Percentiles rank a stretch among this genome's conserved stretches.
These are phyloP conservation scores for Phytophthora agathidicida DNA, from an alignment of 352 stramenopile genomes.

Conservation along the genomic window DNA sequence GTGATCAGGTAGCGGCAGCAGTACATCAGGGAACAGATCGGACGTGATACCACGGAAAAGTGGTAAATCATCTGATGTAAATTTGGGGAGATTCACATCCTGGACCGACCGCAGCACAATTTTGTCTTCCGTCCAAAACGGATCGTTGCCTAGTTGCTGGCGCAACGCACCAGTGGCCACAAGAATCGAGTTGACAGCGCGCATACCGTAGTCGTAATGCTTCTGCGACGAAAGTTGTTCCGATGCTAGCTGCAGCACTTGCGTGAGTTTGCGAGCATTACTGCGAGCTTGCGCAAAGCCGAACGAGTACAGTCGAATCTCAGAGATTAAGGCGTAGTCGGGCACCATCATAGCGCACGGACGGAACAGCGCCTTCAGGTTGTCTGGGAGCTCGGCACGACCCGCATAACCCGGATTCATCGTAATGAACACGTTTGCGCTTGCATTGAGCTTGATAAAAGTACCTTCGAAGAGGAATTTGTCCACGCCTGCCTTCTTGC, in stretches of 20 bases:
- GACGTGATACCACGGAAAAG: conserved; percentile 94
- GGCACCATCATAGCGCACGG: conserved; percentile 96
- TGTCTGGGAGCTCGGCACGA: conserved; percentile 93
- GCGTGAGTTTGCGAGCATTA: conserved; percentile 93
- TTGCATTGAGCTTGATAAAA: conserved; percentile 92
- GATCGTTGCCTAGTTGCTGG: conserved; percentile 89
- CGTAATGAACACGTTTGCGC: conserved; percentile 94
- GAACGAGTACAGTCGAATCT: conserved; percentile 95
- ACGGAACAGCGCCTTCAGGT: conserved; percentile 94
- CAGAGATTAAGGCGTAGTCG: conserved; percentile 94
- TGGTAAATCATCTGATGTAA: conserved; percentile 92
- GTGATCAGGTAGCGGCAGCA: conserved; percentile 88
- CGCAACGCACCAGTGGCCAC: conserved; percentile 92
- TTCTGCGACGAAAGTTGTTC: conserved; percentile 95
- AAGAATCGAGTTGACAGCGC: conserved; percentile 95
- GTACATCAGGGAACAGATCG: conserved; percentile 92
- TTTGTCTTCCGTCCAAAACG: conserved; percentile 91
- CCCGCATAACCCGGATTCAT: conserved; percentile 97
- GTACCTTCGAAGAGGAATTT: conserved; percentile 95
- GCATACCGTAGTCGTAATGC: conserved; percentile 97
- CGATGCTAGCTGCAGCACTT: conserved; percentile 93
- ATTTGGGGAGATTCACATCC: conserved; percentile 95
- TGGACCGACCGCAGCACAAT: conserved; percentile 93
- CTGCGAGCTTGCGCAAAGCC: conserved; percentile 90
- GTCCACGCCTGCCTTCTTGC: conserved; percentile 89